phyloP scores from a whole-genome alignment of 1,284 basidiomycete genomes.

The Agroathelia rolfsii region DNA sequence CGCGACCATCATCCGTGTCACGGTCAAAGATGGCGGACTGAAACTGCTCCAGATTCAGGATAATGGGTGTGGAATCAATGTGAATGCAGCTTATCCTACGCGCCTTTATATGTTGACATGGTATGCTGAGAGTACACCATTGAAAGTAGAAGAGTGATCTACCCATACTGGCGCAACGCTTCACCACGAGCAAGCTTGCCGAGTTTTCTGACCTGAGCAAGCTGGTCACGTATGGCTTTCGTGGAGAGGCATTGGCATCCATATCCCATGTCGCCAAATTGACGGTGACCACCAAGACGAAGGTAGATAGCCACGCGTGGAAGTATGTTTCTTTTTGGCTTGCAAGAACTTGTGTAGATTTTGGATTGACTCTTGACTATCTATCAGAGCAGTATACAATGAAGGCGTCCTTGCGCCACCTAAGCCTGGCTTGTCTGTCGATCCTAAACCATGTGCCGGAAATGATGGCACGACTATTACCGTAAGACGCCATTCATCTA shows the following conservation, averaged over 20 bases:
- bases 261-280: constrained; percentile 93
- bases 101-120: neutral
- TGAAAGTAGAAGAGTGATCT: constrained; percentile 77
- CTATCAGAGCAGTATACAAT: constrained; percentile 62
- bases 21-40: constrained; percentile 91
- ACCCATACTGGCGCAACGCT: constrained; percentile 87
- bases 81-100: constrained; percentile 25
- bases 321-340: no score
- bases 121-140: no score
- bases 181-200: constrained; percentile 91
- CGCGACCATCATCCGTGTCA: constrained; percentile 79
- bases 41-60: constrained; percentile 95
- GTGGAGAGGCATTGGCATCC: constrained; percentile 94
- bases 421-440: constrained; percentile 57
- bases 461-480: constrained; percentile 90
- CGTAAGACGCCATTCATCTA: constrained; percentile 29
- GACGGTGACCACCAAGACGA: constrained; percentile 84
- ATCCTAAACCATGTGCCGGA: constrained; percentile 86
- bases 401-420: constrained; percentile 65
- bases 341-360: no score
- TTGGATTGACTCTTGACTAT: no score
- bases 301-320: constrained; percentile 75
- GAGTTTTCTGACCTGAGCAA: constrained; percentile 80
- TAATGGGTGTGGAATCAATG: constrained; percentile 90
- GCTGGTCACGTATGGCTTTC: constrained; percentile 93